Evolutionary conservation across 768 basidiomycete species (phyloP).

Genomic region (Clitopilus passeckerianus): DNA sequence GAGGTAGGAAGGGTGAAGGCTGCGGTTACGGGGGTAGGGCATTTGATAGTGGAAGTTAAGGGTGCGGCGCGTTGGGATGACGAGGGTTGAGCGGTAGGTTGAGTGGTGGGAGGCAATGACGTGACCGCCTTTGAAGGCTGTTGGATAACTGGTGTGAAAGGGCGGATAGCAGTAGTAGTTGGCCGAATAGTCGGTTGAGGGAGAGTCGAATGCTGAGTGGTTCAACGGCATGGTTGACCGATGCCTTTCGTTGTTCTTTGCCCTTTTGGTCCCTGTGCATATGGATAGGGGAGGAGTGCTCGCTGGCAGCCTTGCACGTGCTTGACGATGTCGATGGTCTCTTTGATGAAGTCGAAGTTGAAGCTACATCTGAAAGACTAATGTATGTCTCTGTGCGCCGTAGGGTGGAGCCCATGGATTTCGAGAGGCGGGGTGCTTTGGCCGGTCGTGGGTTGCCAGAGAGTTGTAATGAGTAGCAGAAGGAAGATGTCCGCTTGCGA

Average conservation of each 20-base stretch:
- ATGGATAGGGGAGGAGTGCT: conserved; percentile 24
- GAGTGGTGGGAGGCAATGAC: conserved; percentile 6
- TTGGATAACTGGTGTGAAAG: neutral
- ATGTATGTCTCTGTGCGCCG: conserved; percentile 54
- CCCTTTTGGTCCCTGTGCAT: conserved; percentile 40
- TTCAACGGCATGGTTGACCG: conserved; percentile 17
- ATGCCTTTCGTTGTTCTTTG: conserved; percentile 29
- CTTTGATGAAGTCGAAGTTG: conserved; percentile 7
- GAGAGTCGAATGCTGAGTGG: conserved; percentile 17
- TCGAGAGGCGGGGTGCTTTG: conserved; percentile 28
- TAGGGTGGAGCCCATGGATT: conserved; percentile 31
- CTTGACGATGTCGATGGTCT: conserved; percentile 3
- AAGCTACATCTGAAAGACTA: conserved; percentile 28
- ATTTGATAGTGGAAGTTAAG: conserved; percentile 8
- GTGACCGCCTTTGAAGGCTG: conserved; percentile 16
- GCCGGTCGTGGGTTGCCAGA: conserved; percentile 27
- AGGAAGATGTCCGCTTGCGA: conserved; percentile 53
- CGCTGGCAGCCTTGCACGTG: conserved; percentile 15
- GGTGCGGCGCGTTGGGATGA: conserved; percentile 18
- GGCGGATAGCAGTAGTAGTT: neutral
- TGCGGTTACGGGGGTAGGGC: conserved; percentile 20
- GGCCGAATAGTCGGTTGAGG: neutral
- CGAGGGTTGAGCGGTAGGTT: conserved; percentile 7
- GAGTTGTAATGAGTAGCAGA: conserved; percentile 22
- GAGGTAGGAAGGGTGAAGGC: conserved; percentile 16